Conservation (phyloP, 495 filamentous ascomycete species). For the Penicillium cosmopolitanum region DNA sequence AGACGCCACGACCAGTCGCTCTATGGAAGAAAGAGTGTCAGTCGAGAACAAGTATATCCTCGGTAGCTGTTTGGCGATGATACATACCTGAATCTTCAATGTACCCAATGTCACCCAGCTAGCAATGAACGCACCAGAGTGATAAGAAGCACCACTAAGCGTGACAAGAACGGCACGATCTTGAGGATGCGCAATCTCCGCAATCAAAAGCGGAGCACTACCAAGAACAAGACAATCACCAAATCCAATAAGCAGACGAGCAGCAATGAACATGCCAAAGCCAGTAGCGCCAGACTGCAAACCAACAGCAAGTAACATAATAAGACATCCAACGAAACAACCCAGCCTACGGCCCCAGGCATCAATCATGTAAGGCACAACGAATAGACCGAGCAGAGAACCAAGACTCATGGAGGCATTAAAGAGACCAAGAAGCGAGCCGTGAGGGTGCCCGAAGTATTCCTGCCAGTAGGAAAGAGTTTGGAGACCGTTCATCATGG, state of each 20-base stretch:
- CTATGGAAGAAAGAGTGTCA: constrained; percentile 5
- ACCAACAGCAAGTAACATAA: constrained; percentile 29
- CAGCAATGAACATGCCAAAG: constrained; percentile 28
- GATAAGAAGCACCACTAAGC: constrained; percentile 19
- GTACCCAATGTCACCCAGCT: constrained; percentile 28
- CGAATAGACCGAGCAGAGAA: constrained; percentile 23
- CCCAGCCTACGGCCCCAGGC: constrained; percentile 19
- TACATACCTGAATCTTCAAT: constrained; percentile 22
- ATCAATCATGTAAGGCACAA: constrained; percentile 28
- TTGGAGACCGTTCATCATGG: constrained; percentile 58
- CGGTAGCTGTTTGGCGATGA: not conserved
- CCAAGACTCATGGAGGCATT: constrained; percentile 29
- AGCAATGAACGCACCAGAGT: constrained; percentile 25
- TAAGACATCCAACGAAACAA: constrained; percentile 21
- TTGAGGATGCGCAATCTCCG: constrained; percentile 23
- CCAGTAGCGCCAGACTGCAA: constrained; percentile 20
- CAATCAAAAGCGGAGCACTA: constrained; percentile 24
- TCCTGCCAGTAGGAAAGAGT: constrained; percentile 47
- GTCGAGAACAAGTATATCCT: constrained; percentile 2
- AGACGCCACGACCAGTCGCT: constrained; percentile 24
- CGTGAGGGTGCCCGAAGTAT: constrained; percentile 43
- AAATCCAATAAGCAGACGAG: constrained; percentile 25
- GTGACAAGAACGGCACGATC: constrained; percentile 23
- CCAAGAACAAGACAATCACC: constrained; percentile 24
- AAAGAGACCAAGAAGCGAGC: constrained; percentile 31